Evolutionary conservation across 2,329 filamentous ascomycete species (phyloP), one percentile per base, ranked within the genome.

Genomic region (Diplocarpon mali): DNA sequence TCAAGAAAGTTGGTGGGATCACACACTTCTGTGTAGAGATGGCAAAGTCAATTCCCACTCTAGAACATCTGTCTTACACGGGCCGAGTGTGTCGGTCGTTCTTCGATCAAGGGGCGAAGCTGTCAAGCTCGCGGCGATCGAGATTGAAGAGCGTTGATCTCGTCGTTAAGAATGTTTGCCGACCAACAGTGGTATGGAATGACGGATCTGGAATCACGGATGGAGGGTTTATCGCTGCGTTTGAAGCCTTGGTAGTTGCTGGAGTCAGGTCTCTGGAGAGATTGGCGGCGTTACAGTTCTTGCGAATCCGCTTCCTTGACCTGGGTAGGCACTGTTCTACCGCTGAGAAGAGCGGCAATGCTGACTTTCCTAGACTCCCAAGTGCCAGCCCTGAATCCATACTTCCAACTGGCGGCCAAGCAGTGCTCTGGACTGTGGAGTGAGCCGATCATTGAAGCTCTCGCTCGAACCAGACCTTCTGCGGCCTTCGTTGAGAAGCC

Each of bases 221-320:
- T 54, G 74, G 81, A 66, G 70, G 75, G 27, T 88, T 87, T 52
- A 85, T 87, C 53, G 67, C 72, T 17, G 75, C 79, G 0, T 87
- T 87, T 54, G 83, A 86, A 62, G 70, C 72, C 46, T 66, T 87
- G 10, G 78, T 87, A 2, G 52, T 84, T 2, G 70, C 76, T 1
- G 79, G 74, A 1, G 75, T 85, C 28, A 70, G 71, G 38, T 72
- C 78, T 2, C 63, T 87, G 37, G 70, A 71, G 12, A 69, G 67
- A 27, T 70, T 85, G 38, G 70, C 71, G 42, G 65, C 68, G n/a
- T 63, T 88, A 28, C 66, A 77, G 36, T 76, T 78, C 60, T 62
- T 88, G 51, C 71, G 82, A 46, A 85, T 87, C 56, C 77, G 83
- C 44, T 87, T 84, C 56, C 79, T 87, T 42, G 83, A 87, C 61